Evolutionary conservation across 2,329 filamentous ascomycete species (phyloP), one percentile per base, ranked within the genome.

Genomic region (Fusarium napiforme): DNA sequence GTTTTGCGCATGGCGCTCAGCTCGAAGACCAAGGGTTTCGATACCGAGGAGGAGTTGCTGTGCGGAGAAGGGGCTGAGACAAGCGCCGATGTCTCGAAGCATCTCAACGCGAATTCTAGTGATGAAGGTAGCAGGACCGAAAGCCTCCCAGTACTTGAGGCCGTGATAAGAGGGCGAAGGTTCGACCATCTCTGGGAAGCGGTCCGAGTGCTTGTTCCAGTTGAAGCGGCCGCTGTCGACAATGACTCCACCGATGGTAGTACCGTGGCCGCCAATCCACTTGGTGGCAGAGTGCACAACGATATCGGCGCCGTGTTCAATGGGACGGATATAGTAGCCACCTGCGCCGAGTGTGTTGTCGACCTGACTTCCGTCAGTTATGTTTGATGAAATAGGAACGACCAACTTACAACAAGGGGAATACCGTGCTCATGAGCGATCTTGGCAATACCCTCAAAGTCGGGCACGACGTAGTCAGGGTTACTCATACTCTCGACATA

Each of bases 311-410:
- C 95, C 95, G 82, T 97, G 93, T 28, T 95, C 92, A 77, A 98
- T 96, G 40, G 95, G 95, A 7, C 93, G 91, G 75, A 92, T 86
- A 81, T 94, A 97, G 87, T 93, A 98, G 57, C 96, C 95, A 65
- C 95, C 95, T 16, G 95, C 95, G 46, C 95, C 96, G 77, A 98
- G 98, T 14, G 95, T 98, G 87, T 98, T 98, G 85, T 98, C 96
- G 55, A 96, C 93, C 88, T n/a, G n/a, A n/a, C n/a, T n/a, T n/a
- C n/a, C n/a, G n/a, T n/a, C n/a, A n/a, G n/a, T n/a, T n/a, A n/a
- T n/a, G n/a, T n/a, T n/a, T n/a, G n/a, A n/a, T n/a, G n/a, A n/a
- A 12, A 26, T 12, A 5, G 5, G 15, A 12, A 10, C 8, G 26
- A 18, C 2, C 5, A 18, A 84, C 86, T 74, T 79, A 88, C 91